Conservation (phyloP, 2,329 filamentous ascomycete species). For the Scytalidium lignicola region DNA sequence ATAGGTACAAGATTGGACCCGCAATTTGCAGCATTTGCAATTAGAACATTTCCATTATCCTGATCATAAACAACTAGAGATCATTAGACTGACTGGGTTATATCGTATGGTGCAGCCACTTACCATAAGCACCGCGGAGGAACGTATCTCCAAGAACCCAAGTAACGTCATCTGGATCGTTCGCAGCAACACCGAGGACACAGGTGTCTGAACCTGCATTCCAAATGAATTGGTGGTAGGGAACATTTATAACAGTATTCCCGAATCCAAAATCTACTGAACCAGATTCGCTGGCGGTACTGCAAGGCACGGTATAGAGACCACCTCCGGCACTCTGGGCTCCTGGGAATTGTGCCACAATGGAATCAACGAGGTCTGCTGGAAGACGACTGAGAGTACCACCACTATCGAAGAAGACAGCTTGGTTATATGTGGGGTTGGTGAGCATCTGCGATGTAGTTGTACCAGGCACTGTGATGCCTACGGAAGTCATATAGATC, state of each 20-base stretch:
- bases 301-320: slow-evolving; percentile 11
- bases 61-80: slow-evolving; percentile 16
- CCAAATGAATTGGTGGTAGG: slow-evolving; percentile 14
- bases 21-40: slow-evolving; percentile 13
- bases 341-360: slow-evolving; percentile 11
- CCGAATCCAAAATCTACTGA: slow-evolving; percentile 14
- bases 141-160: slow-evolving; percentile 14
- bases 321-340: slow-evolving; percentile 7
- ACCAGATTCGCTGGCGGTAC: slow-evolving; percentile 1
- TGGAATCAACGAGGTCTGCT: slow-evolving; percentile 2
- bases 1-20: slow-evolving; percentile 13
- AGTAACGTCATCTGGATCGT: not conserved
- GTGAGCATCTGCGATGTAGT: slow-evolving; percentile 1
- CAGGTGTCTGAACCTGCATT: slow-evolving; percentile 3
- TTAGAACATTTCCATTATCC: slow-evolving; percentile 13
- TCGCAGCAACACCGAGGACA: slow-evolving; percentile 6
- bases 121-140: slow-evolving; percentile 11
- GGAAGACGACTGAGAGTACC: slow-evolving; percentile 12
- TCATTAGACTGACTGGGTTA: not conserved
- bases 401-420: slow-evolving; percentile 14
- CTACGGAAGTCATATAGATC: slow-evolving; percentile 16
- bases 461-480: slow-evolving; percentile 6
- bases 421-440: slow-evolving; percentile 2
- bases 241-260: slow-evolving; percentile 11
- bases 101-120: not conserved